Evolutionary conservation across 2,329 filamentous ascomycete genomes (phyloP).

Genomic region (Sphaerulina vaccinii): DNA sequence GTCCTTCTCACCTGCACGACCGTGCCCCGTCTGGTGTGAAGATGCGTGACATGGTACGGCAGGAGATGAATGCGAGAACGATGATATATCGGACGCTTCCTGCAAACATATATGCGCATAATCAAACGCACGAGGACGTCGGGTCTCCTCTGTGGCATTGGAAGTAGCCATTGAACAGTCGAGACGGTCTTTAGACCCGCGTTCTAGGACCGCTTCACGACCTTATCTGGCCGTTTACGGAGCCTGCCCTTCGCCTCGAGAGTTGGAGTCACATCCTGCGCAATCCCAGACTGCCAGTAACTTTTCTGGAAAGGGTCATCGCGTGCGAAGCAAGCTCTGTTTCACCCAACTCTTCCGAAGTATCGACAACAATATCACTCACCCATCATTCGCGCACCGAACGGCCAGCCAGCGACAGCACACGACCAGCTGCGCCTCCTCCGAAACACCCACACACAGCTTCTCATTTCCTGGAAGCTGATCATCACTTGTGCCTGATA

Average conservation of each 20-base stretch:
- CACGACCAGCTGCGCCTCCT: neutral
- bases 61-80: constrained; percentile 3
- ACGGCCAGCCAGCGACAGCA: too few species aligned
- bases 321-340: neutral
- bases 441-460: neutral
- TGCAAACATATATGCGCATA: neutral
- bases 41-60: neutral
- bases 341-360: neutral
- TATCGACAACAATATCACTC: too few species aligned
- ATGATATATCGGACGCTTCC: constrained; percentile 1
- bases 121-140: neutral
- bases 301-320: constrained; percentile 6
- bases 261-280: neutral
- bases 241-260: neutral
- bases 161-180: too few species aligned
- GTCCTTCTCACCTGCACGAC: neutral
- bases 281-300: neutral
- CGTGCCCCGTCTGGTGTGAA: neutral
- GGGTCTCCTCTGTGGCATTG: constrained; percentile 7
- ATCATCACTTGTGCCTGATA: neutral
- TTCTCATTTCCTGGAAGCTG: neutral
- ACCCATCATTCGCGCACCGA: neutral
- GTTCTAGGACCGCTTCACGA: constrained; percentile 5
- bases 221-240: constrained; percentile 1
- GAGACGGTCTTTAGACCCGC: too few species aligned